These are phyloP conservation scores for Apiospora koreana DNA, from an alignment of 2,329 filamentous ascomycete species.

Conservation along the genomic window DNA sequence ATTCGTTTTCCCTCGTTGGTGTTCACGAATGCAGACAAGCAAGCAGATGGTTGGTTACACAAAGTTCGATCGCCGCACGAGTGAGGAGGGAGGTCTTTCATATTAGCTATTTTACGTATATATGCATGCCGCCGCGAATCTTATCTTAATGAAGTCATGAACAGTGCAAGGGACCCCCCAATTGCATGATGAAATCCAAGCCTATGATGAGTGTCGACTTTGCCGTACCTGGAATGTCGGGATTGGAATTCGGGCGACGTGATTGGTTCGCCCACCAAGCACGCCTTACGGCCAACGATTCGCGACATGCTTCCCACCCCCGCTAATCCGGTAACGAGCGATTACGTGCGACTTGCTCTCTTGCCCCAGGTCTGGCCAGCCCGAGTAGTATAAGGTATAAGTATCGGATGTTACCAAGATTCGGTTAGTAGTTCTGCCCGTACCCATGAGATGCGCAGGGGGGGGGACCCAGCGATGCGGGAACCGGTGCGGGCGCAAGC, in stretches of 20 bases:
- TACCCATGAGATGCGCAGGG: too few relatives aligned
- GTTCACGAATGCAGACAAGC: neutral
- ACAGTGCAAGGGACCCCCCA: neutral
- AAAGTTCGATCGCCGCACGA: neutral
- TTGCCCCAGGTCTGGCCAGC: too few relatives aligned
- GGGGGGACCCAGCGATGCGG: too few relatives aligned
- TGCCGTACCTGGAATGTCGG: neutral
- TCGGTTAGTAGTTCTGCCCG: neutral
- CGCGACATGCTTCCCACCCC: neutral
- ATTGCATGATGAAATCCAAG: neutral
- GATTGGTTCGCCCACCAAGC: neutral
- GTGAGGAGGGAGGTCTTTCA: neutral
- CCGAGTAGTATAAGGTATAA: neutral
- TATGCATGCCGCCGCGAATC: too few relatives aligned
- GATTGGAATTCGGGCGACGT: neutral
- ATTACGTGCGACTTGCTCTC: neutral
- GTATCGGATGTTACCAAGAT: neutral
- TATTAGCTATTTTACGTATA: neutral
- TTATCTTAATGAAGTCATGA: neutral
- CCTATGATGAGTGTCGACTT: neutral
- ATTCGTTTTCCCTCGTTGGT: neutral
- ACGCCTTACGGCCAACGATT: neutral
- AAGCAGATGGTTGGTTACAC: neutral
- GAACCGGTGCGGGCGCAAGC: neutral
- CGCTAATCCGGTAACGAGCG: neutral